Conservation (phyloP, 257 asterid species). For the Salvia splendens region DNA sequence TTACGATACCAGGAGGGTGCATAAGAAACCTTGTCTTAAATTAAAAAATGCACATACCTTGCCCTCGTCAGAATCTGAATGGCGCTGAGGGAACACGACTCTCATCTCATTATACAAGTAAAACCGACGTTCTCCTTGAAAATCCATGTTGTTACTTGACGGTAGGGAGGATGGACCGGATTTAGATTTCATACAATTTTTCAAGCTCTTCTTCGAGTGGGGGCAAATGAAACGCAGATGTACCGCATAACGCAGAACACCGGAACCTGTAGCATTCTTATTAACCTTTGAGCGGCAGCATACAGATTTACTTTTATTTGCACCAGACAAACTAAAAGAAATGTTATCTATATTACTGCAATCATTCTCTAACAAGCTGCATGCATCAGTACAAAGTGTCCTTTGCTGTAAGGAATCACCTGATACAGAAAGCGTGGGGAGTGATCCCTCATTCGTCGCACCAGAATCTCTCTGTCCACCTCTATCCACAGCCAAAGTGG, state of each 20-base stretch:
- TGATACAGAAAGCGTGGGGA: conserved; percentile 27
- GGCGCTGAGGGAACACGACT: conserved; percentile 96
- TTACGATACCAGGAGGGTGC: background rate
- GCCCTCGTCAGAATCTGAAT: conserved; percentile 92
- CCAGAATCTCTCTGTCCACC: conserved; percentile 46
- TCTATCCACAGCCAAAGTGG: conserved; percentile 62
- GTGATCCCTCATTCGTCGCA: conserved; percentile 36
- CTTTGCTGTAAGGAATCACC: conserved; percentile 41
- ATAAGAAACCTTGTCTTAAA: background rate
- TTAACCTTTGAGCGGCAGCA: conserved; percentile 60
- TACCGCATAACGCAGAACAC: conserved; percentile 88
- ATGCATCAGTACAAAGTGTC: conserved; percentile 32
- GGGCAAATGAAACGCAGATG: conserved; percentile 82
- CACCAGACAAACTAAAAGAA: conserved; percentile 35
- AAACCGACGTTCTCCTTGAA: conserved; percentile 67
- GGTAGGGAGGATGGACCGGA: conserved; percentile 59
- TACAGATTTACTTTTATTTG: conserved; percentile 39
- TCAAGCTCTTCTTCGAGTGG: conserved; percentile 52
- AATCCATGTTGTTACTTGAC: conserved; percentile 38
- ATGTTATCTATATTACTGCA: conserved; percentile 31
- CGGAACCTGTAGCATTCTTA: conserved; percentile 49
- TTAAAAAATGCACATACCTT: conserved; percentile 56
- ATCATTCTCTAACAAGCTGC: conserved; percentile 31
- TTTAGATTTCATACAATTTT: conserved; percentile 52
- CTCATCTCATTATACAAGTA: conserved; percentile 83